Percentiles rank a stretch among this genome's conserved stretches.
Conservation (phyloP, 1,139 yeast species). For the Pichia norvegensis region DNA sequence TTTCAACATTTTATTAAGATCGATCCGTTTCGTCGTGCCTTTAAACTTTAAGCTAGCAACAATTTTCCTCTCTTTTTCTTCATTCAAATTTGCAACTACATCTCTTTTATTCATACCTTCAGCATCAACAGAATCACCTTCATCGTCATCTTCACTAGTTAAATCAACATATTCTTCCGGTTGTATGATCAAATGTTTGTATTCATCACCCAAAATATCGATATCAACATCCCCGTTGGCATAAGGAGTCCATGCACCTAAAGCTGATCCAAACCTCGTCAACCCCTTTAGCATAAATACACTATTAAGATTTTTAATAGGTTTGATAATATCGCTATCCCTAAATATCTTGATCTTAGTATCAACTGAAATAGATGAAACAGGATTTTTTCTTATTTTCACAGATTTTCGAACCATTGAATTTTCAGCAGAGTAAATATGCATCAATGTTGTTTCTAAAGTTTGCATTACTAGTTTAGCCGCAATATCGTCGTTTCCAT, state of each 20-base stretch:
- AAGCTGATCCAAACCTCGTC: slow-evolving; percentile 49
- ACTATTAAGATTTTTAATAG: slow-evolving; percentile 47
- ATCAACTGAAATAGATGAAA: not conserved
- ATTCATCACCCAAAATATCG: slow-evolving; percentile 43
- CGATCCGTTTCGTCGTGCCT: slow-evolving; percentile 34
- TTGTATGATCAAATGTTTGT: slow-evolving; percentile 23
- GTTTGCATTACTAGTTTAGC: slow-evolving; percentile 52
- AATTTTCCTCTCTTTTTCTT: slow-evolving; percentile 23
- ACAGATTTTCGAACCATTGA: slow-evolving; percentile 23
- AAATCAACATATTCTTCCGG: slow-evolving; percentile 18
- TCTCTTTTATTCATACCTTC: not conserved
- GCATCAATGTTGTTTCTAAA: slow-evolving; percentile 43
- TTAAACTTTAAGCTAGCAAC: slow-evolving; percentile 50
- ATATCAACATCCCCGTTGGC: slow-evolving; percentile 59
- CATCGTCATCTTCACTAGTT: slow-evolving; percentile 6
- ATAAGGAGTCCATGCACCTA: slow-evolving; percentile 66
- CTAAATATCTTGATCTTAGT: slow-evolving; percentile 5
- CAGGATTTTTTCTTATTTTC: not conserved
- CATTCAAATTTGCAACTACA: not conserved
- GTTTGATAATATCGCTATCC: slow-evolving; percentile 20
- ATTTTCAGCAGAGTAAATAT: slow-evolving; percentile 29
- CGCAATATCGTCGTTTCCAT: slow-evolving; percentile 38
- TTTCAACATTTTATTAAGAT: slow-evolving; percentile 34
- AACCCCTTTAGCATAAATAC: slow-evolving; percentile 53
- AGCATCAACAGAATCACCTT: not conserved